Conservation (phyloP, 306 rosid species). For the Prunus armeniaca region DNA sequence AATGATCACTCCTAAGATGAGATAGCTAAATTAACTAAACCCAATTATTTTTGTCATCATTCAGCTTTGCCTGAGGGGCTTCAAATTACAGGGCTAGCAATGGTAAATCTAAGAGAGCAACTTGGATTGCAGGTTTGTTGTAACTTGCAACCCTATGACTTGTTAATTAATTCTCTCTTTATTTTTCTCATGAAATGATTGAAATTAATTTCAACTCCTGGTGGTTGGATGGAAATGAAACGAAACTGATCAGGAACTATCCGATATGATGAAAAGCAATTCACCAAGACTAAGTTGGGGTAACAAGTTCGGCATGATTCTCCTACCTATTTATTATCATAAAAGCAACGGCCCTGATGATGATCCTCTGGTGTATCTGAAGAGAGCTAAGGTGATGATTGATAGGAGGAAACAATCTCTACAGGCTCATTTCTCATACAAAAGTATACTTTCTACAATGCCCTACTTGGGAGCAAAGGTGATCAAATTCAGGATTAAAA, state of each 20-base stretch:
- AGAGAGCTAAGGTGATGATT: too few relatives aligned
- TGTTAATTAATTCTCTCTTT: background rate
- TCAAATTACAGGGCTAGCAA: conserved; percentile 78
- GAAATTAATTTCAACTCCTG: background rate
- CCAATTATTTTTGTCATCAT: background rate
- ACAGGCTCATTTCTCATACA: too few relatives aligned
- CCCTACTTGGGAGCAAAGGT: too few relatives aligned
- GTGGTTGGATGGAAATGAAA: conserved; percentile 14
- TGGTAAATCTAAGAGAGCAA: conserved; percentile 72
- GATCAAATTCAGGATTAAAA: too few relatives aligned
- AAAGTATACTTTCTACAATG: too few relatives aligned
- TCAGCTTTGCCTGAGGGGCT: conserved; percentile 67
- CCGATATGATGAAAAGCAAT: conserved; percentile 60
- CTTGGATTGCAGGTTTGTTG: conserved; percentile 66
- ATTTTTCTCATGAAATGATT: background rate
- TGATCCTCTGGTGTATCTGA: conserved; percentile 32
- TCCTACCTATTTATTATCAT: conserved; percentile 63
- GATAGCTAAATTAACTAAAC: background rate
- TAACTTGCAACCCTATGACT: background rate
- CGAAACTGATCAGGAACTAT: conserved; percentile 48
- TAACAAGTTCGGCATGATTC: conserved; percentile 67
- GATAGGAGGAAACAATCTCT: too few relatives aligned
- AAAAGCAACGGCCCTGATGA: conserved; percentile 26
- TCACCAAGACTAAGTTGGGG: conserved; percentile 66
- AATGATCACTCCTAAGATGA: too few relatives aligned